Evolutionary conservation across 2,329 filamentous ascomycete species (phyloP).

Genomic region (Pseudophaeomoniella oleicola): DNA sequence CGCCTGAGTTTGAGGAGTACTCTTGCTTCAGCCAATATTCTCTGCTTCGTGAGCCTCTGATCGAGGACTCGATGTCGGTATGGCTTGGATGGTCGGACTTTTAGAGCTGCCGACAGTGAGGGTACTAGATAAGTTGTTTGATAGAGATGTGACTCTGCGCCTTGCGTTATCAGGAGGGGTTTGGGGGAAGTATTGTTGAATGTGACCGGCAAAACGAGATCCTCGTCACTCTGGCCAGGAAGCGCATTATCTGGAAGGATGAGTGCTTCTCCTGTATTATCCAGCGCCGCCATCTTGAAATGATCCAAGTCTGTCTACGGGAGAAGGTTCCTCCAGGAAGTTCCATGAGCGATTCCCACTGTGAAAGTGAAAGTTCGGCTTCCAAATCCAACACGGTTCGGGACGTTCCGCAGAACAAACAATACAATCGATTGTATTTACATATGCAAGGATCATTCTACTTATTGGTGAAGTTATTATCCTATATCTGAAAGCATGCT

Average conservation of each 20-base stretch:
- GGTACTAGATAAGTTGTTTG: conserved; percentile 64
- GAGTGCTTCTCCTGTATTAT: background rate
- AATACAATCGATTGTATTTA: too few relatives aligned
- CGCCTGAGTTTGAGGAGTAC: conserved; percentile 65
- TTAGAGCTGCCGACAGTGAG: conserved; percentile 59
- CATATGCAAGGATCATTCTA: too few relatives aligned
- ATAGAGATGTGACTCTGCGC: conserved; percentile 91
- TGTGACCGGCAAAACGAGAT: conserved; percentile 42
- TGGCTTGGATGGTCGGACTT: conserved; percentile 79
- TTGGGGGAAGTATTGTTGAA: conserved; percentile 48
- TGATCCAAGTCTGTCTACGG: too few relatives aligned
- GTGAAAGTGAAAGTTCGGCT: too few relatives aligned
- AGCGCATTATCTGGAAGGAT: background rate
- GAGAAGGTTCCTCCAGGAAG: too few relatives aligned
- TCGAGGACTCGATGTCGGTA: conserved; percentile 89
- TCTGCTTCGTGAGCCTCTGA: conserved; percentile 68
- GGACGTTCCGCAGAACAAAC: too few relatives aligned
- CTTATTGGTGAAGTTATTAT: too few relatives aligned
- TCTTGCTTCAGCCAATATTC: conserved; percentile 77
- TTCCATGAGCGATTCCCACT: too few relatives aligned
- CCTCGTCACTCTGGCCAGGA: background rate
- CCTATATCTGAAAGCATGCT: too few relatives aligned
- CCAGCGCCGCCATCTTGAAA: background rate
- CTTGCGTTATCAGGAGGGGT: conserved; percentile 69
- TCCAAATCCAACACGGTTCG: too few relatives aligned